These are phyloP conservation scores for Neofusicoccum ribis DNA, from an alignment of 2,329 filamentous ascomycete species.

Conservation along the genomic window DNA sequence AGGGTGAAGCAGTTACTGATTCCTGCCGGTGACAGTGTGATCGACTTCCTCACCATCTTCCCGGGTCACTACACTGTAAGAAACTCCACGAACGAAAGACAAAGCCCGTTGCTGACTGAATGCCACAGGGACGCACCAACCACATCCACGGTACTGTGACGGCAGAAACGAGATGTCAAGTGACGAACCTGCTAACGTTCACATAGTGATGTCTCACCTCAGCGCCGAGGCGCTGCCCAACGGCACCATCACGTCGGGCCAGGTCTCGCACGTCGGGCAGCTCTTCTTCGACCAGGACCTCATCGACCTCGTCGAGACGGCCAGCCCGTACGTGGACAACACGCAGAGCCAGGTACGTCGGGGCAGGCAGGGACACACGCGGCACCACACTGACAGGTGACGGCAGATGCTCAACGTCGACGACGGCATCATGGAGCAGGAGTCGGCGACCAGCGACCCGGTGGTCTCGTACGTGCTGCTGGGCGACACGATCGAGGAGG, in stretches of 20 bases:
- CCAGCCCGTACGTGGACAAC: conserved; percentile 47
- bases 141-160: conserved; percentile 34
- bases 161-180: not conserved
- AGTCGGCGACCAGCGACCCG: conserved; percentile 52
- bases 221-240: conserved; percentile 34
- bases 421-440: conserved; percentile 52
- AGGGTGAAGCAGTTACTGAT: not conserved
- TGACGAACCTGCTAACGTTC: not conserved
- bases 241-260: conserved; percentile 52
- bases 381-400: not conserved
- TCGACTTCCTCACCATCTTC: conserved; percentile 39
- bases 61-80: conserved; percentile 33
- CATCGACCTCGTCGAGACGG: conserved; percentile 51
- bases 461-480: conserved; percentile 60
- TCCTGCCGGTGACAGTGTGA: not conserved
- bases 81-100: not conserved
- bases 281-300: conserved; percentile 65
- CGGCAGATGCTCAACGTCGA: conserved; percentile 43
- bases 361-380: not conserved
- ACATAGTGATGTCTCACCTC: conserved; percentile 25
- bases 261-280: conserved; percentile 58
- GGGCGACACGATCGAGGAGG: conserved; percentile 47
- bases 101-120: not conserved
- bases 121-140: conserved; percentile 32
- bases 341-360: conserved; percentile 42